These are phyloP conservation scores for Raddia distichophylla DNA, from an alignment of 176 grass and related monocot genomes.

Conservation along the genomic window DNA sequence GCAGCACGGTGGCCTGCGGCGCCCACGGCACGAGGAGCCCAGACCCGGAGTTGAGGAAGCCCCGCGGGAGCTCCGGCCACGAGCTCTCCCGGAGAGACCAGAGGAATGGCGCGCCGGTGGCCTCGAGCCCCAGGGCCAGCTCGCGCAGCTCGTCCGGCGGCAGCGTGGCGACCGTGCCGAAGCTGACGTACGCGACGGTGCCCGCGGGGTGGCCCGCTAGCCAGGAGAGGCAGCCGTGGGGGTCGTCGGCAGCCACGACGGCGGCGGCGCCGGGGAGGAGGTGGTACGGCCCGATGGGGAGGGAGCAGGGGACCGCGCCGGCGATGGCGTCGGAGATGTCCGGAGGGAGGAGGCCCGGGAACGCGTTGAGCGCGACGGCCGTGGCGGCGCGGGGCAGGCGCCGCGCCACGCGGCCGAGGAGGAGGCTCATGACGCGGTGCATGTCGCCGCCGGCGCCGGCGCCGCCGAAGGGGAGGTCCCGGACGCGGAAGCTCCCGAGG, in stretches of 20 bases:
- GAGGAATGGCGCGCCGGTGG: slow-evolving; percentile 51
- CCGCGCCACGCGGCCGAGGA: slow-evolving; percentile 50
- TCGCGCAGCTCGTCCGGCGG: slow-evolving; percentile 41
- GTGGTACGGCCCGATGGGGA: slow-evolving; percentile 58
- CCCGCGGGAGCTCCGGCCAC: slow-evolving; percentile 49
- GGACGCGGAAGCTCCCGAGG: slow-evolving; percentile 42
- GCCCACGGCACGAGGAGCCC: slow-evolving; percentile 67
- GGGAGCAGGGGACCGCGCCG: slow-evolving; percentile 10
- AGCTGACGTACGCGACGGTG: slow-evolving; percentile 59
- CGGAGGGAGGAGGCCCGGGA: slow-evolving; percentile 38
- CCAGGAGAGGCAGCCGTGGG: slow-evolving; percentile 61
- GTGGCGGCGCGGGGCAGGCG: slow-evolving; percentile 21
- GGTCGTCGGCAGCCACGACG: slow-evolving; percentile 1
- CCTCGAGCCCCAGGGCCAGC: slow-evolving; percentile 57
- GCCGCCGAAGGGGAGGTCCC: slow-evolving; percentile 58
- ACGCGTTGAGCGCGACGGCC: slow-evolving; percentile 53
- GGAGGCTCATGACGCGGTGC: slow-evolving; percentile 38
- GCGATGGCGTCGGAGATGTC: slow-evolving; percentile 23
- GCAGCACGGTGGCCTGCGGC: slow-evolving; percentile 66
- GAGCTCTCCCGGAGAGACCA: slow-evolving; percentile 61
- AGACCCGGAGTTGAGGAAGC: slow-evolving; percentile 48
- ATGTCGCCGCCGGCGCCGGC: slow-evolving; percentile 43
- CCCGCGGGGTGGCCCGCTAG: slow-evolving; percentile 37
- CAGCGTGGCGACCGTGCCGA: slow-evolving; percentile 52
- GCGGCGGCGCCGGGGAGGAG: slow-evolving; percentile 33